Base-by-base conservation (phyloP, 768 basidiomycete species). In the Fistulinella prunicolor region DNA sequence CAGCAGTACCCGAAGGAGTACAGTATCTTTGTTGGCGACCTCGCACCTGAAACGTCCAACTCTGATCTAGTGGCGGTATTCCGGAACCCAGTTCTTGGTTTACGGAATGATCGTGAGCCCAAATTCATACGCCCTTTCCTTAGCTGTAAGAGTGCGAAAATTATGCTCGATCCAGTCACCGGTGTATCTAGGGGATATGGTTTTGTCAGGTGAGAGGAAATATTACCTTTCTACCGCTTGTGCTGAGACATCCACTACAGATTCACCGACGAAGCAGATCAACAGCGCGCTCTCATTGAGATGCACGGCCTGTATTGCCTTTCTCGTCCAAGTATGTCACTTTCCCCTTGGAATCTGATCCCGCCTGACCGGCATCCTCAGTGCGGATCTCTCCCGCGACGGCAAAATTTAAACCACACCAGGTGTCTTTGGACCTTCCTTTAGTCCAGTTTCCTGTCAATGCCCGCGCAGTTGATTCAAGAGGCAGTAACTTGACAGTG, bases 101-200 rank as follows among this genome's bases (percentile, higher is more conserved):
- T 92, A 44, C 79, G 89, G 49, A 87, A 86, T 61, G 89, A 93
- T 63, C 78, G 90, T 48, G 89, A 89, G 64, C 90, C 91, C 17
- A 89, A 89, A 65, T 88, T 91, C 55, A 91, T 94, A 45, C 79
- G 83, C 8, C 89, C 91, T 3, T 96, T 95, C 70, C 69, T 82
- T 30, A 94, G 90, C 65, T 94, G 92, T 70, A 93, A 92, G 73
- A 94, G 91, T 65, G 94, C 94, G 24, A 94, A 93, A 73, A 95
- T 92, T 55, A 94, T 94, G 91, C 73, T 92, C 40, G 91, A 94
- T 66, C 91, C 93, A 2, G 80, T 86, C 19, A 92, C 91, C 5
- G 92, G 92, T 16, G 81, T 92, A 19, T 91, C 89, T 23, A 78
- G 90, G 52, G 93, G 93, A 4, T 95, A 94, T 66, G 93, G 93